Base-by-base conservation (phyloP, 2,329 filamentous ascomycete genomes). In the Ascochyta clinopodiicola region DNA sequence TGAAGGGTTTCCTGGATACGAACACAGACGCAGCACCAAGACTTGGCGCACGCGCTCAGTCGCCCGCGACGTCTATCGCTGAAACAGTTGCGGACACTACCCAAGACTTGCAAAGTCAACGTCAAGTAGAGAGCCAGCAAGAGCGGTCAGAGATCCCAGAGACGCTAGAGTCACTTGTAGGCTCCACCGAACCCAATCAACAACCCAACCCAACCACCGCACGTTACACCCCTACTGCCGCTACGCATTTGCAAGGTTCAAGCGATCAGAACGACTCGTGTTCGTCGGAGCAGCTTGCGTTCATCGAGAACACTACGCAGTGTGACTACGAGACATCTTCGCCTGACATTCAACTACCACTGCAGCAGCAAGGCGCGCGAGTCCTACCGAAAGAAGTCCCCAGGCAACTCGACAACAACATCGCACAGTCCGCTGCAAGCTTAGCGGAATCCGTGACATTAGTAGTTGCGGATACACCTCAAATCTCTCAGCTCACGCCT, bases 81-180 rank as follows among this genome's bases (percentile, higher is more conserved):
- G 69, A 72, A 43, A 72, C 69, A 2, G 46, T 69, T 3, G 54
- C 62, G n/a, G 66, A 69, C 17, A 59, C 51, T 7, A 44, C 54
- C 8, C 56, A 61, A 27, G 61, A 68, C 7, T 53, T 60, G 9
- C 58, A 63, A 38, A 60, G 54, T 25, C 61, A 68, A 35, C 38
- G 17, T 24, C 57, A 51, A 22, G 17, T 38, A 29, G 19, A 35
- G 13, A 44, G 44, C 36, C 42, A 39, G 24, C 47, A 59, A 36
- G 49, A 53, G 40, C 53, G 19, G 36, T 35, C 22, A 19, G 50
- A 54, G 31, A 42, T 44, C n/a, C 25, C 48, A 6, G 52, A 57
- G 7, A 56, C 54, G 7, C n/a, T 57, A 43, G 58, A 56, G 24
- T 43, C 36, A n/a, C 36, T 32, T 12, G 32, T 6, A 12, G 9